Percentiles rank a stretch among this genome's conserved stretches.
phyloP scores from a whole-genome alignment of 2,329 filamentous ascomycete genomes.

The Colletotrichum euphorbiae region DNA sequence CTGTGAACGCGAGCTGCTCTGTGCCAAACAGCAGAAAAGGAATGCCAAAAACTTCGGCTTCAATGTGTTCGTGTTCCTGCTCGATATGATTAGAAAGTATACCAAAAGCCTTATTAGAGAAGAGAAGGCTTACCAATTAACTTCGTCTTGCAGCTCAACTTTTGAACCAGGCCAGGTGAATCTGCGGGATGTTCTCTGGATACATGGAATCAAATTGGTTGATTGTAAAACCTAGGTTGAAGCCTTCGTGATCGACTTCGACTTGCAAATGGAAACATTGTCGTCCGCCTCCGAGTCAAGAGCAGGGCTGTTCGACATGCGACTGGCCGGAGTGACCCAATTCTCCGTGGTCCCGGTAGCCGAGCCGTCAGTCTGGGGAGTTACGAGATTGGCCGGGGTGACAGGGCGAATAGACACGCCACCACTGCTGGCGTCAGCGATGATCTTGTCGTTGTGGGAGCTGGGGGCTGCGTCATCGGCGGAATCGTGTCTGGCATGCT shows the following conservation, averaged over 20 bases:
- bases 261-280: background rate
- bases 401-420: slow-evolving; percentile 20
- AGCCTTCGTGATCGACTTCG: background rate
- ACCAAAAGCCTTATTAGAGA: too few species aligned
- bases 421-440: background rate
- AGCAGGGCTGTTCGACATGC: slow-evolving; percentile 21
- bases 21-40: background rate
- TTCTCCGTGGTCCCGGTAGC: slow-evolving; percentile 31
- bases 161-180: background rate
- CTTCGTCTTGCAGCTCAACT: too few species aligned
- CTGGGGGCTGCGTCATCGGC: background rate
- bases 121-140: too few species aligned
- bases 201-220: too few species aligned
- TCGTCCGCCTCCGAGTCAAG: background rate
- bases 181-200: too few species aligned
- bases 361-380: slow-evolving; percentile 8
- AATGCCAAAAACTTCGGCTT: background rate
- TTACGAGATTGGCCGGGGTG: slow-evolving; percentile 25
- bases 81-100: background rate
- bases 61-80: background rate
- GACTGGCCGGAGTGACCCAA: slow-evolving; percentile 36
- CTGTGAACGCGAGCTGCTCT: background rate
- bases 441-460: background rate
- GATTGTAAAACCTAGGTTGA: background rate
- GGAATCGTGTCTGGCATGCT: slow-evolving; percentile 19